phyloP scores from a whole-genome alignment of 352 stramenopile genomes.

The Globisporangium sylvaticum region DNA sequence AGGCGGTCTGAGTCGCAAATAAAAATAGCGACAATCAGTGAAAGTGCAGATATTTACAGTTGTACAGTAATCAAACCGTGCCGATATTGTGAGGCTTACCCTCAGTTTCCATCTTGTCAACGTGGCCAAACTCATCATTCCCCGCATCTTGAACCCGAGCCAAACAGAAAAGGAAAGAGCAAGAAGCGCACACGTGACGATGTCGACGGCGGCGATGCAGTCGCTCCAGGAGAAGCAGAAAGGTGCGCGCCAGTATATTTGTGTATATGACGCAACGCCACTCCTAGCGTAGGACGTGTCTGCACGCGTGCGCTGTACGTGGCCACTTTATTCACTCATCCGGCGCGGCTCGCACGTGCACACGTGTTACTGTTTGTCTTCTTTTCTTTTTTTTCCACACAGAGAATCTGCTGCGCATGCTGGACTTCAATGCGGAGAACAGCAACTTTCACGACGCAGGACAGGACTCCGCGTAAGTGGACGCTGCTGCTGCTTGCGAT shows the following conservation, averaged over 20 bases:
- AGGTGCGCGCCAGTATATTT: slow-evolving; percentile 29
- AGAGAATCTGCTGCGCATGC: slow-evolving; percentile 82
- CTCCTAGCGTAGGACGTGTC: too few species aligned
- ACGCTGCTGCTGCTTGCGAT: background rate
- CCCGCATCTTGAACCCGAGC: background rate
- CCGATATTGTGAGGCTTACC: too few species aligned
- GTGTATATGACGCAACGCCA: background rate
- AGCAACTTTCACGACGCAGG: slow-evolving; percentile 28
- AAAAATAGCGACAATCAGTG: too few species aligned
- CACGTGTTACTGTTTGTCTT: background rate
- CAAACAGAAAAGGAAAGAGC: background rate
- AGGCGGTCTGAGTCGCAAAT: too few species aligned
- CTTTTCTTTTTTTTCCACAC: background rate
- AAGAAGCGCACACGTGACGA: slow-evolving; percentile 23
- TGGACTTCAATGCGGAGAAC: slow-evolving; percentile 82
- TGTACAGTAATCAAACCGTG: too few species aligned
- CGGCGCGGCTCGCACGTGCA: background rate
- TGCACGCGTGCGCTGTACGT: too few species aligned
- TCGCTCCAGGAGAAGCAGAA: slow-evolving; percentile 84
- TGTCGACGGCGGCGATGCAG: slow-evolving; percentile 27
- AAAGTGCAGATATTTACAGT: too few species aligned
- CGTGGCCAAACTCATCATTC: background rate
- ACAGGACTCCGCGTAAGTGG: slow-evolving; percentile 35
- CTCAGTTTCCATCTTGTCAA: background rate
- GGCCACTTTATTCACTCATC: background rate